Conservation (phyloP, 768 basidiomycete species). For the Strobilomyces confusus region DNA sequence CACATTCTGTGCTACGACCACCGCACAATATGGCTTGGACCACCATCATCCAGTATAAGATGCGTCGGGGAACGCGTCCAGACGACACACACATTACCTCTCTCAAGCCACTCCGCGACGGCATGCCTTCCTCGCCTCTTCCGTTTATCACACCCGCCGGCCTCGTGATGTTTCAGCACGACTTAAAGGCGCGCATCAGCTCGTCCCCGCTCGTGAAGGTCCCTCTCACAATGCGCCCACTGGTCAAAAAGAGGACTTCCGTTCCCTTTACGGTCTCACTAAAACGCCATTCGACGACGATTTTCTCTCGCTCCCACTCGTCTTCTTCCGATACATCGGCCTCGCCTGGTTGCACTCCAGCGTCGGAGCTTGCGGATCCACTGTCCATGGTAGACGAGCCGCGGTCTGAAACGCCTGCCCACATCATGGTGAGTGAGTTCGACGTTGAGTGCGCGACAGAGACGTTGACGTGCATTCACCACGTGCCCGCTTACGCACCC, state of each 20-base stretch:
- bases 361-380: conserved; percentile 22
- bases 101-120: conserved; percentile 11
- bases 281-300: conserved; percentile 26
- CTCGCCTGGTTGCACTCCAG: conserved; percentile 13
- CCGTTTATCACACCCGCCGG: conserved; percentile 25
- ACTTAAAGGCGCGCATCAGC: conserved; percentile 28
- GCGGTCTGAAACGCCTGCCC: conserved; percentile 1
- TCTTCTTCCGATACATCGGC: conserved; percentile 11
- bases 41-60: conserved; percentile 20
- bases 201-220: conserved; percentile 25
- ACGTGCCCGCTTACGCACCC: neutral
- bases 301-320: conserved; percentile 21
- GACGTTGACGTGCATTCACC: conserved; percentile 9
- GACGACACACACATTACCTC: conserved; percentile 18
- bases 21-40: conserved; percentile 18
- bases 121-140: conserved; percentile 26
- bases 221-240: conserved; percentile 25
- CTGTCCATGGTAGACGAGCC: conserved; percentile 7
- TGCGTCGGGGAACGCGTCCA: neutral
- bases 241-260: conserved; percentile 28
- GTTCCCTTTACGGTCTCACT: conserved; percentile 16
- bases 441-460: neutral
- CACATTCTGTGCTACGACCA: conserved; percentile 18
- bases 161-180: conserved; percentile 27
- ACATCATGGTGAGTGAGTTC: conserved; percentile 13